These are phyloP conservation scores for Sanghuangporus weigelae DNA, from an alignment of 1,284 basidiomycete genomes.

Conservation along the genomic window DNA sequence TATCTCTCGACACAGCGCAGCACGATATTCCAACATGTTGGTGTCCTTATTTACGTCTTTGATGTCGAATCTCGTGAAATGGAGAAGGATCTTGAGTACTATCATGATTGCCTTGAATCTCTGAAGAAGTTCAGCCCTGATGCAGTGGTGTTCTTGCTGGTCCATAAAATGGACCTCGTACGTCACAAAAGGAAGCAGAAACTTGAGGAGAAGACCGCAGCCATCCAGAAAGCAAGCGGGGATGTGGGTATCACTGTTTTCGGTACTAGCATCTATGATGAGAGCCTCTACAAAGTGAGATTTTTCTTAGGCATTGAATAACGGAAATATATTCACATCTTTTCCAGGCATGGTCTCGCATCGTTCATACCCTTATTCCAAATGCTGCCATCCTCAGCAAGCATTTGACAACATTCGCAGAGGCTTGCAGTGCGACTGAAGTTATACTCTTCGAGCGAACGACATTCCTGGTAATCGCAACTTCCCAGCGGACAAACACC, in stretches of 20 bases:
- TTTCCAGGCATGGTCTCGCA: slow-evolving; percentile 90
- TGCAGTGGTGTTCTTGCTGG: slow-evolving; percentile 83
- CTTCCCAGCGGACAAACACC: slow-evolving; percentile 39
- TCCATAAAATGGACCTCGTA: slow-evolving; percentile 96
- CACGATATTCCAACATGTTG: slow-evolving; percentile 93
- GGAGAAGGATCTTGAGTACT: slow-evolving; percentile 81
- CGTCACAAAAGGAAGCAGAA: slow-evolving; percentile 52
- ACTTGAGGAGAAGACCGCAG: slow-evolving; percentile 65
- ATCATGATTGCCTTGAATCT: slow-evolving; percentile 79
- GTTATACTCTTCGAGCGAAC: slow-evolving; percentile 95
- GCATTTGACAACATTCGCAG: slow-evolving; percentile 82
- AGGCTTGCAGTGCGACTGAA: slow-evolving; percentile 85
- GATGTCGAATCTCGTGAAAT: slow-evolving; percentile 80
- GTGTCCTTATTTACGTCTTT: slow-evolving; percentile 97
- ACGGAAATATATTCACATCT: slow-evolving; percentile 4
- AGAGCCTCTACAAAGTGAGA: slow-evolving; percentile 89
- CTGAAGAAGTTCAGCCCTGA: slow-evolving; percentile 73
- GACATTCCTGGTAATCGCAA: slow-evolving; percentile 95
- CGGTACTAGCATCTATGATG: slow-evolving; percentile 98
- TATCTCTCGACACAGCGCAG: slow-evolving; percentile 88
- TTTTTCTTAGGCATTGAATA: neutral
- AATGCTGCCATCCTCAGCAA: slow-evolving; percentile 85
- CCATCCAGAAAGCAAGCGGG: slow-evolving; percentile 62
- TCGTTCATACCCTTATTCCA: slow-evolving; percentile 95
- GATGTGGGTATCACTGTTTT: slow-evolving; percentile 63